Evolutionary conservation across 139 green algal genomes (phyloP), one percentile per base, ranked within the genome.

Genomic region (Axilococcus clingmanii): DNA sequence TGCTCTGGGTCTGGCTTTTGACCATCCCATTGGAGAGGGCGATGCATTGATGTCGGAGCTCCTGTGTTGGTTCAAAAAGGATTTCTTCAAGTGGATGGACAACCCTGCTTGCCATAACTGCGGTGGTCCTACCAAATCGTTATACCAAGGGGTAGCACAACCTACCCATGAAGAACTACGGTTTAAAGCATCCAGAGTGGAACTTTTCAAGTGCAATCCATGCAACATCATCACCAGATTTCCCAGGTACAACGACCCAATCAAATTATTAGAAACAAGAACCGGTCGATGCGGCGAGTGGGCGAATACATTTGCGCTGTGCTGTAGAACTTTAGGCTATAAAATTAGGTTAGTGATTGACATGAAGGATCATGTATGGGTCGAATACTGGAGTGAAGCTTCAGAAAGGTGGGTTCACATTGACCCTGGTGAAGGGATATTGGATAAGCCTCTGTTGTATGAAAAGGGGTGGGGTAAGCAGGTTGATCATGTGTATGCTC

Each of bases 401-500:
- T 34, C 67, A 53, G 24, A 44, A 27, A 55, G 72, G 1, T 86
- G 79, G 76, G 53, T 90, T 19, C 83, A 90, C 47, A 11, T 70
- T 17, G 83, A 89, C 46, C 61, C 76, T 6, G 88, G 82, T 48
- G 82, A 92, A 55, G 68, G 52, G 3, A 70, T 76, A 0, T 70
- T 48, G 20, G 78, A 87, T 61, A 69, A 50, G 35, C 76, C 78
- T 12, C 56, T 86, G 40, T 53, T 58, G 25, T 52, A 43, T 7
- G 22, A 79, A 67, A 52, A 23, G 7, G 86, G 86, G 4, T 95
- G 86, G 86, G 80, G 78, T 43, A 95, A 95, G 61, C 28, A 61
- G 64, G 63, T 87, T 30, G 59, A 22, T 0, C 85, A 87, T 28
- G 75, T 86, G 19, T n/a, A 94, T n/a, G 83, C 64, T 0, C 67